Conservation (phyloP, 2,329 filamentous ascomycete genomes). For the Fusarium marasasianum region DNA sequence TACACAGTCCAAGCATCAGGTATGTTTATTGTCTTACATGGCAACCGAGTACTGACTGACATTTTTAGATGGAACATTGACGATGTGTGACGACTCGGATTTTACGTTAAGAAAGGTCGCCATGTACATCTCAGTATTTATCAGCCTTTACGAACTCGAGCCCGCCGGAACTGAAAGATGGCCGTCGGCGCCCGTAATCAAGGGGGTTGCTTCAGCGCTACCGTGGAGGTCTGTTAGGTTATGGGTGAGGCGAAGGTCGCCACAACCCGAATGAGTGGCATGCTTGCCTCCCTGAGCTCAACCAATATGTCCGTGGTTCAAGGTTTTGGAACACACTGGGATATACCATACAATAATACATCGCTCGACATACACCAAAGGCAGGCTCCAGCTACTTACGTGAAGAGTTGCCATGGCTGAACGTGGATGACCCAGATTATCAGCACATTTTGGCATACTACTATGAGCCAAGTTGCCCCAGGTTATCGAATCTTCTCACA, state of each 20-base stretch:
- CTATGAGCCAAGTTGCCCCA: too few relatives aligned
- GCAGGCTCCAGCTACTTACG: too few relatives aligned
- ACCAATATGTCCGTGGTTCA: not conserved
- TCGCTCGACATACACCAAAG: not conserved
- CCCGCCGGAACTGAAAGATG: constrained; percentile 44
- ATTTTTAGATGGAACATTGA: constrained; percentile 43
- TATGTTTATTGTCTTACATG: constrained; percentile 25
- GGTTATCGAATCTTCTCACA: too few relatives aligned
- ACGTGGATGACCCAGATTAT: not conserved
- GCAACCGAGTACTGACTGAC: constrained; percentile 16
- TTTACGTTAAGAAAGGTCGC: constrained; percentile 49
- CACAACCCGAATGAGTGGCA: constrained; percentile 2
- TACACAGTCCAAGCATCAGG: constrained; percentile 47
- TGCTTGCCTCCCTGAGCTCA: not conserved
- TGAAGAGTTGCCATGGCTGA: not conserved
- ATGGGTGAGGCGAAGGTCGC: constrained; percentile 46
- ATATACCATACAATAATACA: not conserved
- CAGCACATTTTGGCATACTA: not conserved
- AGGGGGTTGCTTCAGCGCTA: constrained; percentile 42
- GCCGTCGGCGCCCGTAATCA: constrained; percentile 38
- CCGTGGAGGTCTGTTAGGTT: constrained; percentile 43
- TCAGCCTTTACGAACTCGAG: constrained; percentile 51
- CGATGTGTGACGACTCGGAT: constrained; percentile 47
- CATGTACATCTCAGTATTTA: constrained; percentile 47
- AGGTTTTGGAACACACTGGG: not conserved